Base-by-base conservation (phyloP, 2,329 filamentous ascomycete species). In the Epichloe elymi region DNA sequence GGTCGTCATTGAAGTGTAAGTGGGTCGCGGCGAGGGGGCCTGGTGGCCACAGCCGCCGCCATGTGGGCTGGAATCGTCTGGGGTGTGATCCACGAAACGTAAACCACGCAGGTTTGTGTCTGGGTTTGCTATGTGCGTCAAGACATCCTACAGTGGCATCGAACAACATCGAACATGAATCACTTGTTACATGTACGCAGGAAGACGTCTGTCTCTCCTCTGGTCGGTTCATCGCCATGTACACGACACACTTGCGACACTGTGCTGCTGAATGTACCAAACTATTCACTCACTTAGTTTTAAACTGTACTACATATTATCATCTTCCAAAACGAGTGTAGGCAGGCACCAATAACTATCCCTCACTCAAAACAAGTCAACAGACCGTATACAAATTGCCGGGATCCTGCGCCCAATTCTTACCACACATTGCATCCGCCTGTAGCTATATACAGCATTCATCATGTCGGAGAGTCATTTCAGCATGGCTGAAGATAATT, bases 401-500 rank as follows among this genome's bases (percentile, higher is more conserved):
- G 7, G 14, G 3, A 51, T 36, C 6, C 43, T 36, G 26, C 38
- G 20, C 36, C 23, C 17, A 15, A 26, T 36, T 19, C 42, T 41
- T 19, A 23, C 33, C 51, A 50, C 43, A 40, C 42, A 33, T 47
- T 35, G 33, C 38, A 30, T 46, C n/a, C 30, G 8, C 35, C 37
- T 6, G 14, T 17, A 39, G 10, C 19, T 49, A 51, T 42, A 37
- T 55, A 42, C 53, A 43, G 36, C 48, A 40, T 37, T 40, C 48
- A 47, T 54, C 49, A 46, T 19, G 48, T 26, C 3, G 5, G 2
- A 5, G 6, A 15, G n/a, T 10, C 20, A 26, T 11, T 47, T 43
- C 44, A 77, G 54, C 72, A 74, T 43, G 74, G 68, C 65, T 81
- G 76, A 53, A 85, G 71, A 59, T 85, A 85, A 63, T 85, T 85